A percentile compares a stretch with the other conserved stretches of the same genome.
These are phyloP conservation scores for Rhizophagus prolifer DNA, from an alignment of 192 early-diverging fungal genomes.

Conservation along the genomic window DNA sequence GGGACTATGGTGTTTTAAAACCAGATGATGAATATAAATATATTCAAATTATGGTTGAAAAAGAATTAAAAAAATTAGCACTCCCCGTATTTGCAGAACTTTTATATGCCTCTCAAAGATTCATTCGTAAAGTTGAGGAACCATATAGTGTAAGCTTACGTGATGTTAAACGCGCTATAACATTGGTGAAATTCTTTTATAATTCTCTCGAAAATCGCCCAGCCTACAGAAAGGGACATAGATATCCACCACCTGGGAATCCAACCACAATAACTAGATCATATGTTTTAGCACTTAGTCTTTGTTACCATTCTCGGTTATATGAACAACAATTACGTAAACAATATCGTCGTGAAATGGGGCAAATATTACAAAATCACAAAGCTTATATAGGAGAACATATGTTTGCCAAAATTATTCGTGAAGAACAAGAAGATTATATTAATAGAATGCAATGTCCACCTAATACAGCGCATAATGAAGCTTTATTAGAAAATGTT, in stretches of 20 bases:
- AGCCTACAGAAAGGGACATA: not conserved
- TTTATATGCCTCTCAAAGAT: conserved; percentile 20
- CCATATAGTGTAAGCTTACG: conserved; percentile 26
- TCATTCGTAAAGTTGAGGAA: conserved; percentile 25
- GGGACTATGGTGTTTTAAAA: not conserved
- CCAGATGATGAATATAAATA: not conserved
- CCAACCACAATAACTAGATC: not conserved
- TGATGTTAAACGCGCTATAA: conserved; percentile 27
- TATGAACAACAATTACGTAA: not conserved
- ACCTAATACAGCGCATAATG: not conserved
- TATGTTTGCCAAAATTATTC: not conserved
- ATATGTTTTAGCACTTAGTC: conserved; percentile 19
- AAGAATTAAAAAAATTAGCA: not conserved
- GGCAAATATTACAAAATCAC: conserved; percentile 4
- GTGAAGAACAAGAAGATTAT: conserved; percentile 26
- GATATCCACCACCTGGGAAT: not conserved
- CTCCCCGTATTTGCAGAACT: not conserved
- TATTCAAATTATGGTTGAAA: not conserved
- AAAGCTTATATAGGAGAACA: not conserved
- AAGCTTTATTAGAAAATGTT: conserved; percentile 24
- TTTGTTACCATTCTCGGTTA: not conserved
- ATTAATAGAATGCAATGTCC: conserved; percentile 2
- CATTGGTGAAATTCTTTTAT: not conserved
- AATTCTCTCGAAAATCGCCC: not conserved
- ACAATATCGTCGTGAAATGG: not conserved